phyloP scores from a whole-genome alignment of 768 basidiomycete genomes.

The Lactarius sanguifluus region DNA sequence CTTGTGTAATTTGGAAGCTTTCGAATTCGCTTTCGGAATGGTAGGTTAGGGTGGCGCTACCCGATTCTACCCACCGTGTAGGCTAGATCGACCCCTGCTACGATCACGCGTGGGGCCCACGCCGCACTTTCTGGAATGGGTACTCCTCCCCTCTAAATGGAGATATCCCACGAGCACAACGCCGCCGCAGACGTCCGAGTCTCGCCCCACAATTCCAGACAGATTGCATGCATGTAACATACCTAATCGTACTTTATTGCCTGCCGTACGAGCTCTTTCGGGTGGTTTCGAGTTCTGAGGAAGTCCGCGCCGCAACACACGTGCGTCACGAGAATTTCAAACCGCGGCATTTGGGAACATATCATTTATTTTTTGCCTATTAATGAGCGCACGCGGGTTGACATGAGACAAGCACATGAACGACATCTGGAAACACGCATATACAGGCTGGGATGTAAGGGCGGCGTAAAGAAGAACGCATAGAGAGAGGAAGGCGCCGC shows the following conservation, averaged over 20 bases:
- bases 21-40: background rate
- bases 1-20: background rate
- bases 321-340: constrained; percentile 20
- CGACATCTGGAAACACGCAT: constrained; percentile 18
- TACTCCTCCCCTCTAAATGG: background rate
- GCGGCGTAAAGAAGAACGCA: constrained; percentile 15
- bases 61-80: constrained; percentile 3
- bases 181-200: constrained; percentile 7
- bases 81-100: constrained; percentile 10
- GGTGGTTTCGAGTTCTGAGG: constrained; percentile 16
- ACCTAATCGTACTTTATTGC: constrained; percentile 4
- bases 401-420: constrained; percentile 20
- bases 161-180: constrained; percentile 19
- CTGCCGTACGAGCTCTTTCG: constrained; percentile 7
- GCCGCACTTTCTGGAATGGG: constrained; percentile 8
- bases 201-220: constrained; percentile 15
- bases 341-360: constrained; percentile 15
- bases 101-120: constrained; percentile 14
- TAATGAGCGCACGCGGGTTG: constrained; percentile 12
- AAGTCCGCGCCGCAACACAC: constrained; percentile 12
- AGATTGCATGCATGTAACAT: constrained; percentile 7
- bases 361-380: constrained; percentile 12
- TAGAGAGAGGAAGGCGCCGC: constrained; percentile 5
- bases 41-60: constrained; percentile 2
- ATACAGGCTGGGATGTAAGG: constrained; percentile 11